Evolutionary conservation across 345 rosid genomes (phyloP), one percentile per base, ranked within the genome.

Genomic region (Schrenkiella parvula): DNA sequence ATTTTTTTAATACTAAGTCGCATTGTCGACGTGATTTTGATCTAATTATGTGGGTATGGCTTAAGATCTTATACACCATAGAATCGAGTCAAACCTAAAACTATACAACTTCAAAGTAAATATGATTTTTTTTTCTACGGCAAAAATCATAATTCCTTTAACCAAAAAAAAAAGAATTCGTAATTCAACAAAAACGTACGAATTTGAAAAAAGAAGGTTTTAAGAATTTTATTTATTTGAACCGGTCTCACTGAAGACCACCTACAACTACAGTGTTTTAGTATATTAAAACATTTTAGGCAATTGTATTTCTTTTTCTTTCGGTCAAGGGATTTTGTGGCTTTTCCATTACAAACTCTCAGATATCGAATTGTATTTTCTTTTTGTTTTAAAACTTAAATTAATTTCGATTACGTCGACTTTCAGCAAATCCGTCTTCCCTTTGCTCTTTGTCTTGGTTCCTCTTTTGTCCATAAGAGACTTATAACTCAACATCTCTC

Each of bases 201-300:
- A 71, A 61, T 39, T 11, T 4, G 35, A 19, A 23, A 11, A 11
- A 22, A 11, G 19, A 25, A 8, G 41, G 3, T 2, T 51, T 37
- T 35, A 52, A 10, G 11, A 35, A 63, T 42, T 72, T 39, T 38
- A 32, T 28, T 31, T 21, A 17, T 52, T 71, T 71, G 69, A 71
- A 71, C 44, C 26, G 14, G 76, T 63, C 63, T 52, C 0, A 31
- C 46, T 18, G 41, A 39, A 39, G 44, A 62, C 54, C 54, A 71
- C 62, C 58, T 21, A 62, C 18, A 41, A n/a, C n/a, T n/a, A n/a
- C n/a, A n/a, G n/a, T n/a, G n/a, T n/a, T n/a, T n/a, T n/a, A n/a
- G n/a, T n/a, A n/a, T n/a, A n/a, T n/a, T n/a, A n/a, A n/a, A n/a
- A n/a, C n/a, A n/a, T n/a, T n/a, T n/a, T n/a, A n/a, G n/a, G 60